Percentiles rank a stretch among this genome's conserved stretches.
Evolutionary conservation across 805 yeast genomes (phyloP).

Genomic region (Komagataella pastoris): DNA sequence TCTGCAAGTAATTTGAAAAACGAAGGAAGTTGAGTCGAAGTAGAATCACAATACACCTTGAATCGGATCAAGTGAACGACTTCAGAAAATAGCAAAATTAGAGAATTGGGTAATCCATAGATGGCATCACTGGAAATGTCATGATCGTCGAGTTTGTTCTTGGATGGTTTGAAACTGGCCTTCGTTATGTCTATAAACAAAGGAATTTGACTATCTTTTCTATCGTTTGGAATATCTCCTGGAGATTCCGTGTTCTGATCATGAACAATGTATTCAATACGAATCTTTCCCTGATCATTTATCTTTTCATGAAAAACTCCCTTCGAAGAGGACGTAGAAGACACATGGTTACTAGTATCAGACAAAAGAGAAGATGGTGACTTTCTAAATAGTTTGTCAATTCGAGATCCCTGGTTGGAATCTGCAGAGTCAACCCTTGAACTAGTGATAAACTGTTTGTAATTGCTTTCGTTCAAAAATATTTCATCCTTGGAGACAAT

Average conservation of each 20-base stretch:
- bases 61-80: slow-evolving; percentile 55
- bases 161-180: slow-evolving; percentile 23
- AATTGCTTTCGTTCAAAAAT: slow-evolving; percentile 20
- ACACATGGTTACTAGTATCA: slow-evolving; percentile 1
- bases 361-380: not conserved
- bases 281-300: slow-evolving; percentile 31
- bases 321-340: slow-evolving; percentile 3
- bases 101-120: slow-evolving; percentile 75
- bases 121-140: slow-evolving; percentile 65
- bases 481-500: slow-evolving; percentile 19
- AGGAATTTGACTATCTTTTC: slow-evolving; percentile 11
- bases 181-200: slow-evolving; percentile 29
- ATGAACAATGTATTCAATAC: slow-evolving; percentile 28
- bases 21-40: slow-evolving; percentile 17
- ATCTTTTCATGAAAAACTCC: slow-evolving; percentile 28
- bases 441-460: slow-evolving; percentile 18
- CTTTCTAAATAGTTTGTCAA: not conserved
- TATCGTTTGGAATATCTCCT: slow-evolving; percentile 1
- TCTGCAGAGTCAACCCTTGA: slow-evolving; percentile 1
- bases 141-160: slow-evolving; percentile 35
- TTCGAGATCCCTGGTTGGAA: not conserved
- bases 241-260: slow-evolving; percentile 10
- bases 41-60: slow-evolving; percentile 36
- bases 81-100: slow-evolving; percentile 59
- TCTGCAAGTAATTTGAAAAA: slow-evolving; percentile 19